These are phyloP conservation scores for Apiospora kogelbergensis DNA, from an alignment of 2,329 filamentous ascomycete genomes.

Conservation along the genomic window DNA sequence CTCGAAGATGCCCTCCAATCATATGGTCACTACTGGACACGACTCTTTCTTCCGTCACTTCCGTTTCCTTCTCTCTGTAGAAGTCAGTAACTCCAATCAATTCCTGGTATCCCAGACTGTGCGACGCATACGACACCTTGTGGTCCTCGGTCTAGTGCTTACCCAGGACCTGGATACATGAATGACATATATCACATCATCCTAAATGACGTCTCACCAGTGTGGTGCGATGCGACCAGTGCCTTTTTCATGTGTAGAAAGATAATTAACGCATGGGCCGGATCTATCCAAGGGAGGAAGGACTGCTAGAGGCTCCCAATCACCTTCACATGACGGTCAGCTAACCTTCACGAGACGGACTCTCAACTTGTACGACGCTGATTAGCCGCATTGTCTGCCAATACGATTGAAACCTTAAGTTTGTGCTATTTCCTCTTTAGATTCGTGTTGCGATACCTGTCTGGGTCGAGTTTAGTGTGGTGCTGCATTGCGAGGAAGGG, in stretches of 20 bases:
- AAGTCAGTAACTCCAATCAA: not conserved
- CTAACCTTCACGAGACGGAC: not conserved
- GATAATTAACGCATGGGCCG: not conserved
- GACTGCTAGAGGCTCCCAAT: not conserved
- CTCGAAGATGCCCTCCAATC: not conserved
- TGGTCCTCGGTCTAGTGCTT: not conserved
- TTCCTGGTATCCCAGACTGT: not conserved
- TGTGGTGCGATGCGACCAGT: not conserved
- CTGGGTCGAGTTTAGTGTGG: too few relatives aligned
- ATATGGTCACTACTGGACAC: not conserved
- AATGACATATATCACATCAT: not conserved
- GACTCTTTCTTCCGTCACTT: not conserved
- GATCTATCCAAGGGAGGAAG: not conserved
- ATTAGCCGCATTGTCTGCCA: not conserved
- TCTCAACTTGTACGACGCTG: not conserved
- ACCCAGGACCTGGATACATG: too few relatives aligned
- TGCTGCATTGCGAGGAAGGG: too few relatives aligned
- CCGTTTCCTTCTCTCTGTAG: not conserved
- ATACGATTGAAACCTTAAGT: too few relatives aligned
- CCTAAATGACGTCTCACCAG: not conserved
- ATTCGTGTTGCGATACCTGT: too few relatives aligned
- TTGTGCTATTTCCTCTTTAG: too few relatives aligned
- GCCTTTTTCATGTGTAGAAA: not conserved
- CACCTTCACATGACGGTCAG: not conserved
- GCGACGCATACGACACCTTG: not conserved